Evolutionary conservation across 1,284 basidiomycete genomes (phyloP), one percentile per base, ranked within the genome.

Genomic region (Stygiomarasmius scandens): DNA sequence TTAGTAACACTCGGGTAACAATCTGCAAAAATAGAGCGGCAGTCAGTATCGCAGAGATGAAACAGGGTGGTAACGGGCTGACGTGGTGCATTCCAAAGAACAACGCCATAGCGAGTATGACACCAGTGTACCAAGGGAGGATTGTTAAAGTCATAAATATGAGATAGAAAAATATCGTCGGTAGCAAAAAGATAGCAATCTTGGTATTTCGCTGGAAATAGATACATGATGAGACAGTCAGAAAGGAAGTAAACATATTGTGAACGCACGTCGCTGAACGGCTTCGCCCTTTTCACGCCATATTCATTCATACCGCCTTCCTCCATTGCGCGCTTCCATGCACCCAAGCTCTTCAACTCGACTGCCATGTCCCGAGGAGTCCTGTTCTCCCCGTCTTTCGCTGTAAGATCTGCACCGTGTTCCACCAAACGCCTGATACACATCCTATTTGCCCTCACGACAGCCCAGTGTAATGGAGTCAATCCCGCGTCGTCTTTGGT

Each of bases 401-500:
- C 88, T 43, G 81, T 80, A 11, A 98, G 74, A 70, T 95, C 92
- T 0, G 89, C 91, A 0, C 95, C 95, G 16, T 90, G 90, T 63
- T 94, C 89, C 11, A 97, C 74, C 12, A 99, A 77, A 50, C 90
- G 84, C 23, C 90, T 82, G 55, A 99, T 96, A 68, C 93, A 95
- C 45, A 85, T 77, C 54, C 90, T 80, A 68, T 96, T 97, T 6
- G 96, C 97, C 61, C 95, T 87, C 11, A 99, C 96, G n/a, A 97
- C 96, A 1, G 95, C 96, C 97, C 97, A 99, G 70, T 99, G 97
- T 52, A 99, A 79, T 0, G 97, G 94, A 0, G 94, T 87, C 54
- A 99, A 80, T 0, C 95, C 95, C 0, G 84, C 75, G 61, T 92
- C 88, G 69, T 99, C 97, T 41, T 82, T 81, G 3, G 88, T 75